Conservation (phyloP, 2,329 filamentous ascomycete genomes). For the Trichoderma hamatum region DNA sequence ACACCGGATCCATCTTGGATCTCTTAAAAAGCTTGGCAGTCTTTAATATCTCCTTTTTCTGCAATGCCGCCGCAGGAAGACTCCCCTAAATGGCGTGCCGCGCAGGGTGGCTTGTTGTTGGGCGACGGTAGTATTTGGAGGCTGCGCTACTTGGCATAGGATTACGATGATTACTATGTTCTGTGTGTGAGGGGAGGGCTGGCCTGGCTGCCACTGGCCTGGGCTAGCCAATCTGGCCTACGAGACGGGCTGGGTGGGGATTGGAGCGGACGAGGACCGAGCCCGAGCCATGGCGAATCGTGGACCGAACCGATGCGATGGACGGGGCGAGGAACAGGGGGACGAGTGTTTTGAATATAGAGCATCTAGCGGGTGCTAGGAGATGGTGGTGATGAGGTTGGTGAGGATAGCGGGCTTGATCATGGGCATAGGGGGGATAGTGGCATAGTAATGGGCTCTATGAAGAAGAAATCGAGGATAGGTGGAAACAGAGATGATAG, state of each 20-base stretch:
- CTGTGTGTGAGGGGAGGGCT: conserved; percentile 20
- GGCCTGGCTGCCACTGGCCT: background rate
- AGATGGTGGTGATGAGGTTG: background rate
- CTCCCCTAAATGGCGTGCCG: background rate
- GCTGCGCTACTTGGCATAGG: background rate
- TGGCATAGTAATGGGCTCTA: background rate
- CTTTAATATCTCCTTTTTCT: background rate
- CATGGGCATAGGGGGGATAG: too few relatives aligned
- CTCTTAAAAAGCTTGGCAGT: background rate
- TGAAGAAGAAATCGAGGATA: background rate
- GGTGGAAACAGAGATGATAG: background rate
- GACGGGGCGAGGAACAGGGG: background rate
- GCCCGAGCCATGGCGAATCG: conserved; percentile 4
- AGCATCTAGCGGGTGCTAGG: background rate
- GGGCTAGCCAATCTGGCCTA: background rate
- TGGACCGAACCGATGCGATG: conserved; percentile 21
- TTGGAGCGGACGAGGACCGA: background rate
- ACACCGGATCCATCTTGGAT: conserved; percentile 47
- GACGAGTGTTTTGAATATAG: background rate
- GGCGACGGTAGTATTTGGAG: background rate
- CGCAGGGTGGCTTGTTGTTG: background rate
- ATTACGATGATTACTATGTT: background rate
- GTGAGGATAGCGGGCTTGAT: too few relatives aligned
- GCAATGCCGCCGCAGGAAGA: background rate
- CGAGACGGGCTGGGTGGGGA: conserved; percentile 1